Evolutionary conservation across 345 rosid genomes (phyloP).

Genomic region (Euphorbia peplus): DNA sequence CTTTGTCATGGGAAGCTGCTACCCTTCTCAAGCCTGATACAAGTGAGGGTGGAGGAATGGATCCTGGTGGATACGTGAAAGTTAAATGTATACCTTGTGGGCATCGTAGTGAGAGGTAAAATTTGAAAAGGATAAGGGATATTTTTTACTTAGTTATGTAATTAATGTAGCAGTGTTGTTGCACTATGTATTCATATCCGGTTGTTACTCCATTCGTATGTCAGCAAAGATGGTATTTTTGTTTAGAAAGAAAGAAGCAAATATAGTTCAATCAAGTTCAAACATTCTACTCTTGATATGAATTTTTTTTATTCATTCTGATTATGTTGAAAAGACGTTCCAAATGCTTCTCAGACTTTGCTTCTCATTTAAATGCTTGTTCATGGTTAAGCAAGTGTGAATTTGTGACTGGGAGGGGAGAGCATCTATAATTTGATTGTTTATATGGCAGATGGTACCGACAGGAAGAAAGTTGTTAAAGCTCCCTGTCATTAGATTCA

Average conservation of each 20-base stretch:
- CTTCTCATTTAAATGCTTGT: not conserved
- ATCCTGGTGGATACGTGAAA: constrained; percentile 96
- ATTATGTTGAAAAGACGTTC: not conserved
- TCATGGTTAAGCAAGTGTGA: not conserved
- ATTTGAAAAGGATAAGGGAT: not conserved
- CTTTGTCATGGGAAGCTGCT: constrained; percentile 96
- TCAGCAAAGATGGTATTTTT: not conserved
- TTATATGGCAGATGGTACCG: not conserved
- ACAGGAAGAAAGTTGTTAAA: not conserved
- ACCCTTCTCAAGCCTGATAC: constrained; percentile 85
- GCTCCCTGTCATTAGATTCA: not conserved
- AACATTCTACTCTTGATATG: not conserved
- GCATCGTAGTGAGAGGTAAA: constrained; percentile 71
- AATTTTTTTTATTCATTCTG: not conserved
- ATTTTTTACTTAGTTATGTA: not conserved
- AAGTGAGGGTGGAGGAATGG: constrained; percentile 95
- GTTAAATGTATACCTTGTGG: constrained; percentile 93
- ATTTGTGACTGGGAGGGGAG: not conserved
- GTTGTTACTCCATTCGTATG: not conserved
- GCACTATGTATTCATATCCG: not conserved
- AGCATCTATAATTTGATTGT: not conserved
- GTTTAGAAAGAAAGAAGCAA: too few species aligned
- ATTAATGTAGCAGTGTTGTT: not conserved
- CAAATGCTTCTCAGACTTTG: not conserved
- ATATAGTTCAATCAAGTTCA: not conserved